Evolutionary conservation across 2,329 filamentous ascomycete species (phyloP).

Genomic region (Claviceps fusiformis): DNA sequence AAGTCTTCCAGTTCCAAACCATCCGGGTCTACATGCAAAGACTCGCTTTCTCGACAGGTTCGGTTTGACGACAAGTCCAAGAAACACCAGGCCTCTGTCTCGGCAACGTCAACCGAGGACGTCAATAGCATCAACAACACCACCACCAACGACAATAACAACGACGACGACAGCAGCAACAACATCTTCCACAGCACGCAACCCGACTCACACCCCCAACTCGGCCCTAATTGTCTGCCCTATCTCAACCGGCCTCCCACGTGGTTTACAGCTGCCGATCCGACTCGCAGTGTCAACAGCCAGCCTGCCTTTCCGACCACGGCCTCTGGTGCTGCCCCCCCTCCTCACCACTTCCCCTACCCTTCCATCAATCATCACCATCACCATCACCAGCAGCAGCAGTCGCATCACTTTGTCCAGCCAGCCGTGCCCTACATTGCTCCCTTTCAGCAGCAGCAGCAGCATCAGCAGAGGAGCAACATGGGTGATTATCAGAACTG

Average conservation of each 20-base stretch:
- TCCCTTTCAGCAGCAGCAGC: conserved; percentile 2
- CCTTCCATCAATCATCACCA: conserved; percentile 6
- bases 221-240: conserved; percentile 11
- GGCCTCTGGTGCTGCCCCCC: not conserved
- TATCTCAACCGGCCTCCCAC: conserved; percentile 8
- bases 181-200: conserved; percentile 5
- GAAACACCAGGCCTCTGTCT: not conserved
- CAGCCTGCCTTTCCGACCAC: conserved; percentile 3
- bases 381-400: conserved; percentile 1
- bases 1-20: conserved; percentile 18
- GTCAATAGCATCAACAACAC: conserved; percentile 1
- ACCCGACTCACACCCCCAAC: conserved; percentile 5
- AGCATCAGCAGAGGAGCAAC: too few relatives aligned
- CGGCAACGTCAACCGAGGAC: not conserved
- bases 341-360: conserved; percentile 1
- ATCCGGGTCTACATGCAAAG: conserved; percentile 14
- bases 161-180: conserved; percentile 3
- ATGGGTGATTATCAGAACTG: conserved; percentile 30
- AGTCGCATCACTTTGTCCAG: conserved; percentile 4
- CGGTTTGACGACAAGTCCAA: conserved; percentile 13
- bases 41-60: conserved; percentile 19
- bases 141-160: not conserved
- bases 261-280: conserved; percentile 22
- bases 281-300: conserved; percentile 16
- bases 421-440: not conserved